Percentiles rank a stretch among this genome's conserved stretches.
Conservation (phyloP, 1,139 yeast genomes). For the Kodamaea fungicola region DNA sequence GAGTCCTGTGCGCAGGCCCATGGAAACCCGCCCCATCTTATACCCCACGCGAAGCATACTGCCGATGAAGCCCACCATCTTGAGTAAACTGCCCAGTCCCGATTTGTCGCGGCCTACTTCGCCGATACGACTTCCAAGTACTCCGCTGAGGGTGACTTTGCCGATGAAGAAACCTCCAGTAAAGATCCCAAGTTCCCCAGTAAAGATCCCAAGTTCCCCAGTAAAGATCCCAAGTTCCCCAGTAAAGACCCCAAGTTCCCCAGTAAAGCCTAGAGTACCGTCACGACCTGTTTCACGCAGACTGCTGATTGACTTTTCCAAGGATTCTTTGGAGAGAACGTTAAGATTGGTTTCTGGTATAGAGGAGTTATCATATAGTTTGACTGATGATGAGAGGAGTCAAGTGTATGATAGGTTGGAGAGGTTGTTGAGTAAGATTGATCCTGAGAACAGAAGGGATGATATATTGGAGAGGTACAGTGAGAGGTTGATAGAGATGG, state of each 20-base stretch:
- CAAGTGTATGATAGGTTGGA: constrained; percentile 1
- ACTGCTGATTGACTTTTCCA: neutral
- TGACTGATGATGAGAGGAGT: constrained; percentile 1
- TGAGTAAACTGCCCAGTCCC: no score
- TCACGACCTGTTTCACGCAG: neutral
- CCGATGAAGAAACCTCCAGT: no score
- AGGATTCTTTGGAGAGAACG: neutral
- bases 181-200: neutral
- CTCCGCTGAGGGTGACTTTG: no score
- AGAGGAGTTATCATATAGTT: neutral
- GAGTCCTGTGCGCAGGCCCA: constrained; percentile 1
- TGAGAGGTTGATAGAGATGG: constrained; percentile 24
- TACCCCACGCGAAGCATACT: neutral
- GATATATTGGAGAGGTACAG: constrained; percentile 31
- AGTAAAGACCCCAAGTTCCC: neutral
- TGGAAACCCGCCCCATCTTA: neutral
- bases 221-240: neutral
- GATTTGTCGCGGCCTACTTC: no score
- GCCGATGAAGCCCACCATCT: neutral
- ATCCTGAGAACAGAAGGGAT: neutral
- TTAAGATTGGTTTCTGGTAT: neutral
- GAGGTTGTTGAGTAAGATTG: neutral
- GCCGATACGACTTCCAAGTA: no score
- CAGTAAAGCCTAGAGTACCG: neutral
- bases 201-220: neutral